Base-by-base conservation (phyloP, 805 yeast genomes). In the Vanderwaltozyma yarrowii region DNA sequence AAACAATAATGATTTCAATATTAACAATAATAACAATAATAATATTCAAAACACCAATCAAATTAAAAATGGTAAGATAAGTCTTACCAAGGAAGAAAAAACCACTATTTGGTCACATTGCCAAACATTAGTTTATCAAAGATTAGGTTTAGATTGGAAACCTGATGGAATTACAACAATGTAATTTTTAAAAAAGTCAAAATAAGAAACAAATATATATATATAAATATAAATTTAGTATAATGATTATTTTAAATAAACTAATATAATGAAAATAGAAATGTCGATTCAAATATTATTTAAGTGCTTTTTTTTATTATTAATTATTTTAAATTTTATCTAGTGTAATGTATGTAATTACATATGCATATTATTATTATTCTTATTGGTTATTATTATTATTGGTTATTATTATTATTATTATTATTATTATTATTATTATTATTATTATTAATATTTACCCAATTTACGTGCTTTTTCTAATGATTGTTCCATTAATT, bases 61-160 rank as follows among this genome's bases (percentile, higher is more conserved):
- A 8, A 24, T 24, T 8, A 36, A 36, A 30, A 9, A 10, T 25
- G 26, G 16, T 14, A 36, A 56, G 28, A 45, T 58, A 2, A 42
- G 52, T 17, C 55, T 78, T 35, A 63, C 73, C 3, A 70, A 71
- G 47, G 75, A 72, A 27, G 80, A 78, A 47, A 78, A 77, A 54
- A 68, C 71, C 32, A 52, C 57, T 37, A 59, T 79, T 16, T 80
- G 87, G 87, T 69, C 70, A 12, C 74, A 70, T 29, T 79, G 79
- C 23, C 88, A 81, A 56, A 54, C 68, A 9, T 65, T 64, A 33
- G 76, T 80, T 19, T 78, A 78, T 51, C 61, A 64, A 39, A 62
- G 78, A 37, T 52, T 80, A 37, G 40, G 40, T 1, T 26, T 38
- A 13, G 34, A 38, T 24, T 38, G 40, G 40, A 38, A 33, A 29